phyloP scores from a whole-genome alignment of 768 basidiomycete genomes.

The Rhodotorula taiwanensis region DNA sequence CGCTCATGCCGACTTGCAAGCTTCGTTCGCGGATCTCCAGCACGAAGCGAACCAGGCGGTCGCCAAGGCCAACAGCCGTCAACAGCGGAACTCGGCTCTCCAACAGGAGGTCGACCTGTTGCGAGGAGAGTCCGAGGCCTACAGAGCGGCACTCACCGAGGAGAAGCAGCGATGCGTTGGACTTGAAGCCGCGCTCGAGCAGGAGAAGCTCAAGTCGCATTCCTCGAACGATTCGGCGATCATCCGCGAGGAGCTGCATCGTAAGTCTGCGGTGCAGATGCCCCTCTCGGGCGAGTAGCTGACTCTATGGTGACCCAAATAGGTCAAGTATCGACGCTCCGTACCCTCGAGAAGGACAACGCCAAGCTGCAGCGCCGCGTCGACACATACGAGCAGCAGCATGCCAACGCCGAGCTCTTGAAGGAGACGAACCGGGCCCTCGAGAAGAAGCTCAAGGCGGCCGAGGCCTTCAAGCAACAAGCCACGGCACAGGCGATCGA shows the following conservation, averaged over 20 bases:
- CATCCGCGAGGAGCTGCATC: conserved; percentile 31
- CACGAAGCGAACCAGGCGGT: conserved; percentile 22
- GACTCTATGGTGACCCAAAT: neutral
- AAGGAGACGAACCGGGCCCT: conserved; percentile 39
- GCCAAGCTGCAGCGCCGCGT: conserved; percentile 35
- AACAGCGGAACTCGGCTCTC: neutral
- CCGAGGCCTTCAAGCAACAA: conserved; percentile 26
- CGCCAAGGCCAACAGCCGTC: conserved; percentile 13
- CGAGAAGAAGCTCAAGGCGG: conserved; percentile 32
- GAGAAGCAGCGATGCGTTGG: conserved; percentile 12
- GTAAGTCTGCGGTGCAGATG: neutral
- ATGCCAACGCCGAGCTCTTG: conserved; percentile 36
- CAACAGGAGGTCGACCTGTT: conserved; percentile 13
- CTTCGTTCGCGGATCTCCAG: conserved; percentile 20
- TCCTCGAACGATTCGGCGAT: conserved; percentile 16
- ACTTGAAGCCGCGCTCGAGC: conserved; percentile 27
- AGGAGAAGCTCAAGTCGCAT: conserved; percentile 5
- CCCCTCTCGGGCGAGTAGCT: neutral
- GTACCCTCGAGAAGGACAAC: conserved; percentile 39
- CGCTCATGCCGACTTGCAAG: conserved; percentile 16
- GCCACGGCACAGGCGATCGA: conserved; percentile 23
- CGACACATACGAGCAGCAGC: conserved; percentile 35
- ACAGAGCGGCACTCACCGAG: neutral
- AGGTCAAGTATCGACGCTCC: conserved; percentile 39
- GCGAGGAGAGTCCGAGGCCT: neutral